Percentiles rank a stretch among this genome's conserved stretches.
Conservation (phyloP, 1,139 yeast species). For the Candida frijolesensis region DNA sequence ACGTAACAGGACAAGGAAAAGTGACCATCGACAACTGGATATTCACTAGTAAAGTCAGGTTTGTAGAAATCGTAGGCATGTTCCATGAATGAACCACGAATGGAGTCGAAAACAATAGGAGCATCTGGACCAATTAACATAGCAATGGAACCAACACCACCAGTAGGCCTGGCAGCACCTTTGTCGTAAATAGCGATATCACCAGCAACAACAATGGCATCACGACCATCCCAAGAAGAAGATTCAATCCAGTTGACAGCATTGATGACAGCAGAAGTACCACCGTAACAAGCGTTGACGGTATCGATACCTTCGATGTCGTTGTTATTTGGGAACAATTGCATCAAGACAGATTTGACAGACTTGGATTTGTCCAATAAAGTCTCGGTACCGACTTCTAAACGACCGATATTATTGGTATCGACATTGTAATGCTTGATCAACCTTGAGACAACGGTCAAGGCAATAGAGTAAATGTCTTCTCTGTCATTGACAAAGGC, state of each 20-base stretch:
- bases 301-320: slow-evolving; percentile 98
- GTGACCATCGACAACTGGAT: slow-evolving; percentile 98
- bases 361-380: slow-evolving; percentile 95
- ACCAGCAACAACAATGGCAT: slow-evolving; percentile 95
- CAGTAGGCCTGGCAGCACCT: slow-evolving; percentile 99
- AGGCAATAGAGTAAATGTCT: slow-evolving; percentile 89
- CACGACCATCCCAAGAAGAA: slow-evolving; percentile 97
- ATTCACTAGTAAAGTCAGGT: slow-evolving; percentile 95
- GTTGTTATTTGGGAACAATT: slow-evolving; percentile 82
- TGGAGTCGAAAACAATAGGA: slow-evolving; percentile 86
- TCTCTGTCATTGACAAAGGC: slow-evolving; percentile 96
- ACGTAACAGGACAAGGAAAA: slow-evolving; percentile 93
- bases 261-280: slow-evolving; percentile 93
- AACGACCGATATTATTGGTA: slow-evolving; percentile 80
- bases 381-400: slow-evolving; percentile 99
- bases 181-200: slow-evolving; percentile 97
- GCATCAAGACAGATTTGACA: slow-evolving; percentile 95
- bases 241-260: slow-evolving; percentile 96
- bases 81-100: slow-evolving; percentile 91
- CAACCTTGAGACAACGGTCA: slow-evolving; percentile 80
- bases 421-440: slow-evolving; percentile 82
- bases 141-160: slow-evolving; percentile 99
- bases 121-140: slow-evolving; percentile 96
- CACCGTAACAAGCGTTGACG: slow-evolving; percentile 98
- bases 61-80: slow-evolving; percentile 97